Evolutionary conservation across 1,139 yeast species (phyloP).

Genomic region (Taphrina wiesneri): DNA sequence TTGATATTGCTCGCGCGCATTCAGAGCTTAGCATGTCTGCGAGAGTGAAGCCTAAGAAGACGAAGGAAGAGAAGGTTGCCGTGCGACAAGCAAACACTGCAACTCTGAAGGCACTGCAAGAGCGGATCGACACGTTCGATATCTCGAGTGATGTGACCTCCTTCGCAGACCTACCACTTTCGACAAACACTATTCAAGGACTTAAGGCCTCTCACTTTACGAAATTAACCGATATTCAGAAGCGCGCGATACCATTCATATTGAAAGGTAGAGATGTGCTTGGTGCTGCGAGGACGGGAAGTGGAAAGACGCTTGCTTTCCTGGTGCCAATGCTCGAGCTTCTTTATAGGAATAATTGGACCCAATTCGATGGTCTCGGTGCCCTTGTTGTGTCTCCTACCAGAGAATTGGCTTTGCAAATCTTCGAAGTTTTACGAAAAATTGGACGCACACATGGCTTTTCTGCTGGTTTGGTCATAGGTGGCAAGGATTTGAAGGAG

Average conservation of each 20-base stretch:
- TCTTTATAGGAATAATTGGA: conserved; percentile 67
- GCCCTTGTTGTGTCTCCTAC: conserved; percentile 92
- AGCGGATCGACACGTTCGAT: conserved; percentile 39
- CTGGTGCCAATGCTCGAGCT: conserved; percentile 59
- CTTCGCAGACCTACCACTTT: conserved; percentile 32
- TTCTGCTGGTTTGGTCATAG: conserved; percentile 93
- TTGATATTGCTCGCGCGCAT: no score
- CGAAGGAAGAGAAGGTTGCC: conserved; percentile 31
- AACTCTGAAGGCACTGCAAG: conserved; percentile 52
- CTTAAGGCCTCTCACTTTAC: conserved; percentile 66
- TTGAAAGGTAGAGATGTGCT: conserved; percentile 79
- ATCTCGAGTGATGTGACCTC: background rate
- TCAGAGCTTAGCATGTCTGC: conserved; percentile 13
- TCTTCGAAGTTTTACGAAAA: conserved; percentile 81
- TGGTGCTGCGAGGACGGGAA: conserved; percentile 95
- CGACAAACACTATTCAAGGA: conserved; percentile 50
- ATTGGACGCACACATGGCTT: conserved; percentile 78
- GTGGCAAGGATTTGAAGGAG: conserved; percentile 88
- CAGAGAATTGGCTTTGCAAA: conserved; percentile 90
- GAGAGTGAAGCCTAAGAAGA: conserved; percentile 18
- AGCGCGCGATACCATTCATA: conserved; percentile 72
- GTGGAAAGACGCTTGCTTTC: conserved; percentile 93
- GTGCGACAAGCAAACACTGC: conserved; percentile 49
- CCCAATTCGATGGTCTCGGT: conserved; percentile 88
- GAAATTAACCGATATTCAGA: conserved; percentile 82